phyloP scores from a whole-genome alignment of 257 asterid genomes.

The Plantago ovata region DNA sequence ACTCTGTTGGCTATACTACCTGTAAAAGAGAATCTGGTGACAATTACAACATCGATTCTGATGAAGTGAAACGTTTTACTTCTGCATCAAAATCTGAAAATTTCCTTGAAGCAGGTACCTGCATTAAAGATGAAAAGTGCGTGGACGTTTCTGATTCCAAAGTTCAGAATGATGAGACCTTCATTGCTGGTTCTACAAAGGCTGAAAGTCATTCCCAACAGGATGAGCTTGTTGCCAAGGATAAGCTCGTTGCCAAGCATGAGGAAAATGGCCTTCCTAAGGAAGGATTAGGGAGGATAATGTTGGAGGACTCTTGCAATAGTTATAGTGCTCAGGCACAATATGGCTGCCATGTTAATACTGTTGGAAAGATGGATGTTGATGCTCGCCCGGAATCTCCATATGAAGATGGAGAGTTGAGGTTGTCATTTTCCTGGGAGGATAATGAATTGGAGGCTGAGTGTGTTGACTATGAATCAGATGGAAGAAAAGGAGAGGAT shows the following conservation, averaged over 20 bases:
- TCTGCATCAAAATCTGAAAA: constrained; percentile 23
- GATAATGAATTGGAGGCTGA: constrained; percentile 55
- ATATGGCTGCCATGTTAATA: constrained; percentile 24
- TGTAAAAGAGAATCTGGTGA: constrained; percentile 23
- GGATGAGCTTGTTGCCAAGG: neutral
- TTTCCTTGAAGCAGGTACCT: constrained; percentile 32
- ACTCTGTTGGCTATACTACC: constrained; percentile 11
- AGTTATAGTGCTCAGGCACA: constrained; percentile 30
- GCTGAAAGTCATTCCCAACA: constrained; percentile 18
- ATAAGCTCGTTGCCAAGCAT: constrained; percentile 23
- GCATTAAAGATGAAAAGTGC: constrained; percentile 27
- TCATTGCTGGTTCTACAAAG: constrained; percentile 22
- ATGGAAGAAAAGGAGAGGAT: constrained; percentile 60
- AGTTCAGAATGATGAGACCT: constrained; percentile 24
- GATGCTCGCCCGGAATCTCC: constrained; percentile 75
- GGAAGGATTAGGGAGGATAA: constrained; percentile 18
- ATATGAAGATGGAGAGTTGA: constrained; percentile 86
- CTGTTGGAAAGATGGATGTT: constrained; percentile 27
- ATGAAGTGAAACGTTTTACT: constrained; percentile 15
- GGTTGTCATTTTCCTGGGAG: constrained; percentile 61
- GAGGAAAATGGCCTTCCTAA: constrained; percentile 23
- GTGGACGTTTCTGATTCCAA: constrained; percentile 22
- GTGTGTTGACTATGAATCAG: constrained; percentile 74
- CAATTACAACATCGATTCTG: constrained; percentile 24
- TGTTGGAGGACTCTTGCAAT: constrained; percentile 34